Base-by-base conservation (phyloP, 225 moss, liverwort and hornwort genomes). In the Marchantia paleacea region DNA sequence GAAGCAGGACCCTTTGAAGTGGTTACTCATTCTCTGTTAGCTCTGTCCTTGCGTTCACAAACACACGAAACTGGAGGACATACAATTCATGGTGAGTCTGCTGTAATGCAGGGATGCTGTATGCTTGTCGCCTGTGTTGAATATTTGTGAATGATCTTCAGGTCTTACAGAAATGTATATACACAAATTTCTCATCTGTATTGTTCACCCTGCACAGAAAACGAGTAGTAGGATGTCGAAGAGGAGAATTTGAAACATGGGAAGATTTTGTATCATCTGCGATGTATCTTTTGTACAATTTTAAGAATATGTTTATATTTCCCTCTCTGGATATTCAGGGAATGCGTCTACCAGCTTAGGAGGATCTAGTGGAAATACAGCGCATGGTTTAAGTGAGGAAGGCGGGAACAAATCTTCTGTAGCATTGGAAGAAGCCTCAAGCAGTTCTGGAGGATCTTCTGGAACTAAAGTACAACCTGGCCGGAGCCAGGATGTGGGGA, bases 1-100 rank as follows among this genome's bases (percentile, higher is more conserved):
- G 64, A 67, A 80, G 57, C 81, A 31, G 86, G 80, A 67, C 81
- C 83, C 39, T 78, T 61, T 52, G 84, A 92, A 80, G 85, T 72
- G 78, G 83, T 80, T 53, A 55, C 50, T 10, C 68, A 64, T 51
- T 52, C 71, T 75, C 75, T 76, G 69, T 55, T 31, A 79, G 82
- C 71, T 57, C 57, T 80, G 25, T 79, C 84, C 49, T 58, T 84
- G 20, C 67, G 55, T 7, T 49, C 78, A 60, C 78, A 66, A 39
- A n/a, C 18, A 61, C 53, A 55, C 24, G 67, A 66, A 20, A 30
- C 52, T 49, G 61, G 78, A 20, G 73, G 52, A 67, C 49, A 58
- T 47, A 79, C 58, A 30, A 68, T 26, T 75, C 62, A 71, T 81
- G 83, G 83, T 84, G 79, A 57, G 70, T 20, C 28, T 77, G 15